phyloP scores from a whole-genome alignment of 306 rosid genomes.

The Pueraria montana region DNA sequence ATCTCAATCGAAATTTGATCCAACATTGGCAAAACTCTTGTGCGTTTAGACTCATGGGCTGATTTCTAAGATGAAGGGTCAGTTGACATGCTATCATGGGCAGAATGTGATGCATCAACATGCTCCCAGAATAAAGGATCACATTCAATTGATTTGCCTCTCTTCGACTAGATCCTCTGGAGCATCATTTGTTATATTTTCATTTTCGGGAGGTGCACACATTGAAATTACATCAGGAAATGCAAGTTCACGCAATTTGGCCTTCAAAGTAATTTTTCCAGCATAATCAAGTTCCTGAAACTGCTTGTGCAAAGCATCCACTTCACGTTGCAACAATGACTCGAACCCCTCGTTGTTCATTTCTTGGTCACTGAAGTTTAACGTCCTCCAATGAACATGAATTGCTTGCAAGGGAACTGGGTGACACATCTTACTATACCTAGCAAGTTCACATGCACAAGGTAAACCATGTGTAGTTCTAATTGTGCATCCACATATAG shows the following conservation, averaged over 20 bases:
- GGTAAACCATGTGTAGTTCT: slow-evolving; percentile 17
- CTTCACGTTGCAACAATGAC: background rate
- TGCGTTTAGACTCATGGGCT: too few relatives aligned
- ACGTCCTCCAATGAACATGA: slow-evolving; percentile 5
- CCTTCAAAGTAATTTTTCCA: background rate
- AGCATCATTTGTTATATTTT: background rate
- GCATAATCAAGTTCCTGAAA: slow-evolving; percentile 1
- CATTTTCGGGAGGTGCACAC: background rate
- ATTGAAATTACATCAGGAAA: background rate
- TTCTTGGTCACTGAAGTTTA: background rate
- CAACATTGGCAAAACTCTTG: background rate
- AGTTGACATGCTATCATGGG: background rate
- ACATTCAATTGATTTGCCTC: background rate
- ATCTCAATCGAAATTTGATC: background rate
- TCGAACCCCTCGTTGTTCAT: background rate
- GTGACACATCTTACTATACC: background rate
- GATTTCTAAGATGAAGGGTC: background rate
- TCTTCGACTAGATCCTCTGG: background rate
- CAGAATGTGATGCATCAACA: background rate
- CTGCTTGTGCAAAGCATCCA: background rate
- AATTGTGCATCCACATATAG: background rate
- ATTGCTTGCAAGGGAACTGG: background rate
- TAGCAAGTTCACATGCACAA: background rate
- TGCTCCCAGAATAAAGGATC: background rate
- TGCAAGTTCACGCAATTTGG: slow-evolving; percentile 15